phyloP scores from a whole-genome alignment of 257 asterid species.

The Solanum dulcamara region DNA sequence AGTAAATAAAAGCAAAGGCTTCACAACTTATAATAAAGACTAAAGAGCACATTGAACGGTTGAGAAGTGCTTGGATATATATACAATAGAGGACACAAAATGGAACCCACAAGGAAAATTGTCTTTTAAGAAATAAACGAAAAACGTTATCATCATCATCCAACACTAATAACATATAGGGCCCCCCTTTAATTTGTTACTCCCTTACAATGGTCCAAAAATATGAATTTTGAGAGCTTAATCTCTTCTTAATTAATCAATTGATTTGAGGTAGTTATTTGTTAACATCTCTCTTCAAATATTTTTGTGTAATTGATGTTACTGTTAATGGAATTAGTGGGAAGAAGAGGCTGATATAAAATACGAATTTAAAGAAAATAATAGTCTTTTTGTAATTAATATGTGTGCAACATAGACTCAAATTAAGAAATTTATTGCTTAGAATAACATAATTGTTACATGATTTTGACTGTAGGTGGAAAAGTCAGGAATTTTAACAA shows the following conservation, averaged over 20 bases:
- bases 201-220: neutral
- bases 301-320: neutral
- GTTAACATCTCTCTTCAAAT: neutral
- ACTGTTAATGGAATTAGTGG: neutral
- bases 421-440: neutral
- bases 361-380: neutral
- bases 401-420: neutral
- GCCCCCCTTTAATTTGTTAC: neutral
- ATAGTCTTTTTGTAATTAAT: neutral
- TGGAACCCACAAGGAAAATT: slow-evolving; percentile 17
- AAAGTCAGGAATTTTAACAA: neutral
- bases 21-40: neutral
- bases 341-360: neutral
- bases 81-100: slow-evolving; percentile 12
- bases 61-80: slow-evolving; percentile 7
- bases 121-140: slow-evolving; percentile 25
- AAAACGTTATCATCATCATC: slow-evolving; percentile 16
- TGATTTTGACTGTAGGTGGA: neutral
- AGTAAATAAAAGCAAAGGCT: neutral
- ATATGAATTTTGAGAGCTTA: neutral
- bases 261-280: neutral
- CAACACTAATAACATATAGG: slow-evolving; percentile 4
- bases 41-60: slow-evolving; percentile 42
- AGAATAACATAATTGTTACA: neutral
- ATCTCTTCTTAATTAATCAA: neutral